Base-by-base conservation (phyloP, 2,329 filamentous ascomycete species). In the Aotearoamyces nothofagi region DNA sequence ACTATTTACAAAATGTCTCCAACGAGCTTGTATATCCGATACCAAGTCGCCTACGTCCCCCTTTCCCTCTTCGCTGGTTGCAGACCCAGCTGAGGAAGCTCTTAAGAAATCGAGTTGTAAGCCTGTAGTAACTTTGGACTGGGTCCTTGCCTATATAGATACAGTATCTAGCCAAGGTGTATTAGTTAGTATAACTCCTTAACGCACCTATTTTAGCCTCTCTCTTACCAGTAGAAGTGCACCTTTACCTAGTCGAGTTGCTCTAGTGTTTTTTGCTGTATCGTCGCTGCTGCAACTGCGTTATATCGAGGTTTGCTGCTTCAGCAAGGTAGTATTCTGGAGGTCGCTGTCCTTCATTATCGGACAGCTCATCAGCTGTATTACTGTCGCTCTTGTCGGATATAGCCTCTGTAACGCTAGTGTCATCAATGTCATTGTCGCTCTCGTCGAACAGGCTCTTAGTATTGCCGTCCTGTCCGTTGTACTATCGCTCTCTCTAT, bases 271-370 rank as follows among this genome's bases (percentile, higher is more conserved):
- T 31, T 31, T 10, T 20, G 29, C 29, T 31, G 15, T 31, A 31
- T 5, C 22, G 13, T 26, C 15, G 10, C 19, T 27, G 24, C 24
- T 15, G 12, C 11, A 16, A 13, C 12, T 13, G 12, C 14, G 15
- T 37, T 30, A 33, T 36, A 33, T 39, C 29, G 4, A 40, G 29
- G 9, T 31, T 33, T n/a, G 34, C 25, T 25, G 33, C 35, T 35
- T 39, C 17, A 15, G 35, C 31, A 11, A 39, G 28, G 29, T 39
- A 40, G 29, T 38, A 36, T 29, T 39, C 30, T 27, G 16, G 33
- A 19, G 29, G 31, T 27, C 38, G 30, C 29, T 30, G 27, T 27
- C 36, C 38, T 22, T 41, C 35, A 23, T 43, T 28, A 30, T 30
- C 13, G 36, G 29, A 31, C 22, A 42, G n/a, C 17, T 27, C 12